Percentiles rank a stretch among this genome's conserved stretches.
Evolutionary conservation across 129 eudicot genomes (phyloP).

Genomic region (Sambucus nigra): DNA sequence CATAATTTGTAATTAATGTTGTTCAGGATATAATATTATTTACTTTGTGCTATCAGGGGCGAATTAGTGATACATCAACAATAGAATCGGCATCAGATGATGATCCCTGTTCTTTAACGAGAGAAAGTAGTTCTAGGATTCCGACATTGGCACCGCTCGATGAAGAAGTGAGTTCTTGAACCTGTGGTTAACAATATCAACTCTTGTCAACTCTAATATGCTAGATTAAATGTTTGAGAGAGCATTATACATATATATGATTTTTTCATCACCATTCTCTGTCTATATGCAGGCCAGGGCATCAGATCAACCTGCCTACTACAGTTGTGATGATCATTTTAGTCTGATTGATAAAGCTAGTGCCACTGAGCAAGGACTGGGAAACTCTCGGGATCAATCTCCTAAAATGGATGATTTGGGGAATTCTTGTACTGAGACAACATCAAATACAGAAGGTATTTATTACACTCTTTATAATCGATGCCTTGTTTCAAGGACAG

Average conservation of each 20-base stretch:
- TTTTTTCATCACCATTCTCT: neutral
- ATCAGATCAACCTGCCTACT: slow-evolving; percentile 47
- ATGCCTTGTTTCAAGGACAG: neutral
- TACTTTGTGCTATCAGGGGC: slow-evolving; percentile 39
- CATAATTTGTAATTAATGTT: neutral
- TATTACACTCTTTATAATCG: neutral
- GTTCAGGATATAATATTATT: slow-evolving; percentile 6
- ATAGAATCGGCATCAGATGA: no score
- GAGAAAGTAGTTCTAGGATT: slow-evolving; percentile 26
- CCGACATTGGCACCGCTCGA: slow-evolving; percentile 29
- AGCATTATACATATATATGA: no score
- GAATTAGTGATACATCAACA: slow-evolving; percentile 36
- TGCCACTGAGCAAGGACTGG: slow-evolving; percentile 17
- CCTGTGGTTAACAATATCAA: neutral
- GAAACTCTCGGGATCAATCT: slow-evolving; percentile 17
- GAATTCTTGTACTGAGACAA: slow-evolving; percentile 20
- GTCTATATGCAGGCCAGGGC: slow-evolving; percentile 39
- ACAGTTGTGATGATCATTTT: slow-evolving; percentile 57
- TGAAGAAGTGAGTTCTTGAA: slow-evolving; percentile 43
- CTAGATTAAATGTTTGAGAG: no score
- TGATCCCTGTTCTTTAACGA: slow-evolving; percentile 39
- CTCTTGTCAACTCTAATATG: no score
- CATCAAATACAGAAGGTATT: slow-evolving; percentile 40
- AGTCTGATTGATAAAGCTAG: slow-evolving; percentile 24
- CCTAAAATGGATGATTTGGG: slow-evolving; percentile 2